Base-by-base conservation (phyloP, 2,329 filamentous ascomycete genomes). In the Fusarium staphyleae region DNA sequence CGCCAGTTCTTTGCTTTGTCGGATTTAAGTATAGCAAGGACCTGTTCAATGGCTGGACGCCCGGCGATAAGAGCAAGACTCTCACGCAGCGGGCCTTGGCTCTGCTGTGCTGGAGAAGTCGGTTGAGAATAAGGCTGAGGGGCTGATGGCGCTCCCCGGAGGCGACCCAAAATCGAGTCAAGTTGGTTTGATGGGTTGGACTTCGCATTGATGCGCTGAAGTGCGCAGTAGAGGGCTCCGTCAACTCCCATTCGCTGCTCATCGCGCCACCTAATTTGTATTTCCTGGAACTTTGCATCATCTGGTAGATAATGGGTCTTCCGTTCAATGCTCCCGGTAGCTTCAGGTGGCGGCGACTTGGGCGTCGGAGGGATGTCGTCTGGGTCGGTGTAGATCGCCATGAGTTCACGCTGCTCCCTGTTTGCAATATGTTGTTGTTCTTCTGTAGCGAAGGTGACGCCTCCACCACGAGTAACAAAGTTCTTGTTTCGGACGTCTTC, bases 341-440 rank as follows among this genome's bases (percentile, higher is more conserved):
- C 50, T 60, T 78, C 77, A 7, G 66, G 71, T 2, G 70, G 69
- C 0, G 83, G 83, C 11, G 82, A 85, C 63, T 81, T 81, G 11
- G 83, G 82, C 3, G 81, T 81, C 3, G 78, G 73, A 2, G 83
- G 83, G 40, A 86, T 84, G 55, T 86, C 82, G 3, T 77, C 74
- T 1, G 73, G 65, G 40, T 80, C 78, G 2, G 78, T 78, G 63
- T 87, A 87, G 36, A 85, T 75, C n/a, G 76, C 81, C 80, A 88
- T 85, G 28, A 88, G 75, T 63, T 86, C 84, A 10, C 76, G 77
- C 39, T 78, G 79, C 65, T 87, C 85, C 19, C 84, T 81, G 39
- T 82, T 78, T 6, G 77, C 75, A 68, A 86, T 86, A 18, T 73
- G 69, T 54, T 79, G 77, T 60, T 85, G 81, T 68, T 87, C 81